Evolutionary conservation across 495 filamentous ascomycete genomes (phyloP), one percentile per base, ranked within the genome.

Genomic region (Xylaria curta): DNA sequence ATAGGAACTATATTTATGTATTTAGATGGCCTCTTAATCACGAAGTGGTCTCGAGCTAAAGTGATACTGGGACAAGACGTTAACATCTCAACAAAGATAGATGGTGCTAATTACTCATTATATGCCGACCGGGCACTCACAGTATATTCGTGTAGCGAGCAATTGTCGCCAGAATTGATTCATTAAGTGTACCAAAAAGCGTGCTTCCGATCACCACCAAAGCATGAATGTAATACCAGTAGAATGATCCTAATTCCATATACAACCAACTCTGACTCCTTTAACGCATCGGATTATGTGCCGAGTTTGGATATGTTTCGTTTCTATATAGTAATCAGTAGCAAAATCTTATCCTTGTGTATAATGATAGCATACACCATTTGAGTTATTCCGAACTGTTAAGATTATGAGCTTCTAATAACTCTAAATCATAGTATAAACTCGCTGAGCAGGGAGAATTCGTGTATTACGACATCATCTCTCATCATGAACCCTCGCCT

Each of bases 281-380:
- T 28, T n/a, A 36, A 42, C 56, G 47, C 65, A 40, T 54, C 47
- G 36, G 28, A 56, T 67, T 36, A 42, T 42, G 21, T 67, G 49
- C 47, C 65, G 28, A 42, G 65, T 49, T 56, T 33, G 46, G 12
- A 28, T 40, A 40, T 44, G 47, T 67, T 56, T 56, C n/a, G 47
- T 67, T 54, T 67, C 36, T 36, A 24, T 26, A 54, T 36, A 49
- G 33, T 67, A 56, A 40, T 38, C 12, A 28, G 10, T n/a, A 31
- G 12, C 33, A 2, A 4, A 31, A 24, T 44, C 31, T 53, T 51
- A 24, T 8, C 63, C 63, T 47, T 51, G 46, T 2, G 12, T 51
- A 66, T 66, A 33, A 21, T 31, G 13, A 51, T 51, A 47, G 17
- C 7, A 47, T 28, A 46, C 24, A 33, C 38, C 12, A 47, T 28